Percentiles rank a stretch among this genome's conserved stretches.
phyloP scores from a whole-genome alignment of 2,329 filamentous ascomycete species.

The Penicillium sp. region DNA sequence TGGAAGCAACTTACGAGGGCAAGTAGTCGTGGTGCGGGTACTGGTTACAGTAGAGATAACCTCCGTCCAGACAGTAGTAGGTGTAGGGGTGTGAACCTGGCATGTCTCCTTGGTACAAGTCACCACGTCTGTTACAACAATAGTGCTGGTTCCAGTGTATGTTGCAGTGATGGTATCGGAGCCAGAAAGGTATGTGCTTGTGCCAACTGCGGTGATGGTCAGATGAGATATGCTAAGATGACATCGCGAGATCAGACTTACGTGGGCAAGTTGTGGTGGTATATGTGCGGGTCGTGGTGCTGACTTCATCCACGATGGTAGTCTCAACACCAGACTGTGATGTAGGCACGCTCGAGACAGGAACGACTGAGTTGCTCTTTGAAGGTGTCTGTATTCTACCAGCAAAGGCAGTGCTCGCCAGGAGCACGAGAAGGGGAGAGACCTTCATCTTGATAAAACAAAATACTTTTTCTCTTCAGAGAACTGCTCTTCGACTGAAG shows the following conservation, averaged over 20 bases:
- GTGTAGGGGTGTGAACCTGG: conserved; percentile 5
- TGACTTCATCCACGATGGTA: not conserved
- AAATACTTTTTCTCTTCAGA: not conserved
- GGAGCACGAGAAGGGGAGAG: conserved; percentile 11
- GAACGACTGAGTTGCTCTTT: not conserved
- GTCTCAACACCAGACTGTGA: not conserved
- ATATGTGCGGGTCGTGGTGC: conserved; percentile 11
- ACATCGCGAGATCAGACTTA: not conserved
- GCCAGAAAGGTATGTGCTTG: conserved; percentile 11
- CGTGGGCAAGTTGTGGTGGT: conserved; percentile 16
- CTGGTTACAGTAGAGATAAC: not conserved
- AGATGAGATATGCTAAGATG: not conserved
- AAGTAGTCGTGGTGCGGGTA: conserved; percentile 9
- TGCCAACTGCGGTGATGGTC: conserved; percentile 5
- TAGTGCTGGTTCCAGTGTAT: conserved; percentile 9
- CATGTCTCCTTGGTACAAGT: conserved; percentile 12
- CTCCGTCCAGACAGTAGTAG: not conserved
- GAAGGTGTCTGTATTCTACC: not conserved
- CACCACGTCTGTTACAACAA: conserved; percentile 11
- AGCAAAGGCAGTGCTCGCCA: conserved; percentile 13
- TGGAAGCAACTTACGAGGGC: conserved; percentile 8
- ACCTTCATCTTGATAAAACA: conserved; percentile 10
- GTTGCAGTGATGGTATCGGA: conserved; percentile 9
- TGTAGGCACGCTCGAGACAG: not conserved
- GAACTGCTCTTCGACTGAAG: not conserved